Percentiles rank a stretch among this genome's conserved stretches.
Conservation (phyloP, 2,329 filamentous ascomycete genomes). For the Meredithiella fracta region DNA sequence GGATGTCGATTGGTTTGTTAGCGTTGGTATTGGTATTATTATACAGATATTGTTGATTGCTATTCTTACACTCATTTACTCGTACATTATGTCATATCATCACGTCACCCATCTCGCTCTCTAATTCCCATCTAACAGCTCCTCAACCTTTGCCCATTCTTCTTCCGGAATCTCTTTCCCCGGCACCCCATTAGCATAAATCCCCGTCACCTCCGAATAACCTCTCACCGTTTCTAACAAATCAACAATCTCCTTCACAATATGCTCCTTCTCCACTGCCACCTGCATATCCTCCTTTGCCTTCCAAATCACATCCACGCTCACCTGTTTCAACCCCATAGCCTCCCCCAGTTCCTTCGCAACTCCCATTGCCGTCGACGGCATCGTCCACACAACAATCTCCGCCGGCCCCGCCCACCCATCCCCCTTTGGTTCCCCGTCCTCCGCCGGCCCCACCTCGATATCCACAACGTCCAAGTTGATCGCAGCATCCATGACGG, state of each 20-base stretch:
- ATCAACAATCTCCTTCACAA: constrained; percentile 36
- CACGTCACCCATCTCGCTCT: constrained; percentile 20
- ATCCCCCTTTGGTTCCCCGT: neutral
- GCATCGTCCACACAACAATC: constrained; percentile 14
- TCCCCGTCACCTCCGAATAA: constrained; percentile 50
- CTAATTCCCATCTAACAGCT: constrained; percentile 15
- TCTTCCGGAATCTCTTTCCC: constrained; percentile 29
- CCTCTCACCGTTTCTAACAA: constrained; percentile 45
- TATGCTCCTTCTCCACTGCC: constrained; percentile 36
- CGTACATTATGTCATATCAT: neutral
- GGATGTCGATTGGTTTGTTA: too few species aligned
- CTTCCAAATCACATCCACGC: constrained; percentile 61
- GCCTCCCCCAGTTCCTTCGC: constrained; percentile 18
- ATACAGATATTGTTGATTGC: neutral
- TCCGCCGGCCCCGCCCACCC: constrained; percentile 6
- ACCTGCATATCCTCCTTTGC: constrained; percentile 59
- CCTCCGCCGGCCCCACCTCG: constrained; percentile 6
- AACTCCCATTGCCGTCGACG: constrained; percentile 9
- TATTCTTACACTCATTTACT: neutral
- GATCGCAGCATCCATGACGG: constrained; percentile 12
- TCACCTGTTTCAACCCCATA: constrained; percentile 45
- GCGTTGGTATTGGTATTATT: neutral
- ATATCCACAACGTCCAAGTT: constrained; percentile 12
- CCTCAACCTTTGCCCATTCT: constrained; percentile 30
- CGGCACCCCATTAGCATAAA: constrained; percentile 49